Base-by-base conservation (phyloP, 306 rosid genomes). In the Ormosia semicastrata region DNA sequence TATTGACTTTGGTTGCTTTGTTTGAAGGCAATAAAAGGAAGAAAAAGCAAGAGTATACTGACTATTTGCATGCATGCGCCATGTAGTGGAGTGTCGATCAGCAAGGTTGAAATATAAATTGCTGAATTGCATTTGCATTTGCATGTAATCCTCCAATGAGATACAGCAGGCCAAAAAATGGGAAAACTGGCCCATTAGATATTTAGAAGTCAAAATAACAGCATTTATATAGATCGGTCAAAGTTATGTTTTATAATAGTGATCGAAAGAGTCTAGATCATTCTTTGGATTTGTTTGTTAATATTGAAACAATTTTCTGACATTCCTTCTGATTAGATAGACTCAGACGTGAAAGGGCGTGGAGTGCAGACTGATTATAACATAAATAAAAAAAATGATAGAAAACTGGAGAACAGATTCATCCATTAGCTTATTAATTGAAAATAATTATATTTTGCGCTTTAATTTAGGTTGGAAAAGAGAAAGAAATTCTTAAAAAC, bases 261-360 rank as follows among this genome's bases (percentile, higher is more conserved):
- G 34, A 39, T 52, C 43, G 3, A 5, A 39, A 52, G 4, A 40
- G 1, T 39, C 8, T 68, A 41, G 32, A 46, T 69, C 77, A 34
- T 67, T 9, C 72, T 1, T 39, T 6, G 70, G 73, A 59, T 82
- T 76, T 82, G 81, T 33, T 67, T 69, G 33, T 30, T 46, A 4
- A 46, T 75, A 57, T 82, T 66, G 77, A 58, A 82, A 82, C 59
- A 76, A 47, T 67, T 56, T 41, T 67, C 76, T 67, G 57, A 66
- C 67, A 54, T 66, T 66, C 58, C 39, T 66, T 67, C 56, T 40
- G 4, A 57, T 75, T 8, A 57, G 76, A 81, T 53, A 24, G 24
- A 24, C 24, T 24, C 24, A 74, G 3, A 18, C 66, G 37, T 59
- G 33, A 41, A 41, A 57, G 10, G 34, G 24, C 15, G 9, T 4